These are phyloP conservation scores for Metschnikowia kunwiensis DNA, from an alignment of 805 yeast species.

Conservation along the genomic window DNA sequence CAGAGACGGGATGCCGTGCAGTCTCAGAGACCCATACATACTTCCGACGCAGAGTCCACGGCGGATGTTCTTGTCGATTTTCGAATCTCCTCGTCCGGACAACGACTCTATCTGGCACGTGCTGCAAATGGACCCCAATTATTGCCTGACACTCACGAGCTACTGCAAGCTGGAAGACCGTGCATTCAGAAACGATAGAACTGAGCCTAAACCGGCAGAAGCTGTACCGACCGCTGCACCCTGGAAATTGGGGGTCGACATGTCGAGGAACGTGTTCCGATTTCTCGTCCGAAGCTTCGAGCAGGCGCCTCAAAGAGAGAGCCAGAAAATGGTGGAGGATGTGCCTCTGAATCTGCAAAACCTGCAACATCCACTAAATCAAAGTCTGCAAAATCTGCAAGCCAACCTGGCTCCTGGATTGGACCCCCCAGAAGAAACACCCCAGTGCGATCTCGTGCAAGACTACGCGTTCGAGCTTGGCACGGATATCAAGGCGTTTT, in stretches of 20 bases:
- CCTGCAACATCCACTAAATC: not conserved
- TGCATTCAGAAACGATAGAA: no score
- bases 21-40: constrained; percentile 37
- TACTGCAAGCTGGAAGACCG: constrained; percentile 2
- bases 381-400: not conserved
- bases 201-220: no score
- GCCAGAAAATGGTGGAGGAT: no score
- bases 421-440: not conserved
- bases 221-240: no score
- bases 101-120: no score
- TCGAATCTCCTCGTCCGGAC: not conserved
- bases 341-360: no score
- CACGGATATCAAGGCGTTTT: constrained; percentile 12
- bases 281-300: no score
- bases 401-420: not conserved
- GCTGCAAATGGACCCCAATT: not conserved
- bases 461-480: constrained; percentile 31
- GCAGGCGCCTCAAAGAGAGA: no score
- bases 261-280: no score
- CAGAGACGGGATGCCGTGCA: constrained; percentile 32
- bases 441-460: constrained; percentile 20
- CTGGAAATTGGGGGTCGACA: no score
- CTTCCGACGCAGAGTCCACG: not conserved
- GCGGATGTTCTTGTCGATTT: not conserved
- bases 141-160: constrained; percentile 1